Evolutionary conservation across 2,329 filamentous ascomycete genomes (phyloP), one percentile per base, ranked within the genome.

Genomic region (Talaromyces sp.): DNA sequence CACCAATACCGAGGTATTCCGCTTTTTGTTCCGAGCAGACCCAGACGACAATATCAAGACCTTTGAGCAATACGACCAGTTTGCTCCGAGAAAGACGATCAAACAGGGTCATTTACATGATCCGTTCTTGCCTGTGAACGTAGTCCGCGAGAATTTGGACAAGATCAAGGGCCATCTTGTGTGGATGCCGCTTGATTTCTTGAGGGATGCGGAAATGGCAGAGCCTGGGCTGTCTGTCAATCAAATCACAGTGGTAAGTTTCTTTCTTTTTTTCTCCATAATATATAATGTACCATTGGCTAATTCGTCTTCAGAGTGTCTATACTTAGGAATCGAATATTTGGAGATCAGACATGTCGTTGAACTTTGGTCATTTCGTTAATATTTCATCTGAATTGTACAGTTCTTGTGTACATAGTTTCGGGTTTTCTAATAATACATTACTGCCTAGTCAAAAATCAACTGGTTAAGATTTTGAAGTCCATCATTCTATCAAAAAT

Each of bases 31-130:
- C 84, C 91, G 96, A 71, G 77, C 86, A 80, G 93, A 98, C 71
- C 93, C 95, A 0, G 93, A 98, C 74, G 86, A 97, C 70, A 83
- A 90, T 70, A 91, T 97, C 72, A 91, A 88, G 82, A 96, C 84
- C 0, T 98, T 96, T 67, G 87, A 92, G 1, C 92, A 97, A 65
- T 98, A 98, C 72, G 88, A 96, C 69, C 81, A 82, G 11, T 98
- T 93, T 75, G 65, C 80, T 87, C 62, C 91, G 84, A 61, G 77
- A 33, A 67, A 68, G 55, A 85, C 88, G 4, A 84, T 90, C 64
- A 95, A 91, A 74, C 79, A 92, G 3, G 93, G 95, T 0, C 95
- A 98, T 75, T 82, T 98, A 62, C 96, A 90, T 69, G 92, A 96
- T 72, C 85, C 85, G 62, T 91, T 89, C 75, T 83, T 89, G 73